Conservation (phyloP, 352 stramenopile species). For the Albugo candida region DNA sequence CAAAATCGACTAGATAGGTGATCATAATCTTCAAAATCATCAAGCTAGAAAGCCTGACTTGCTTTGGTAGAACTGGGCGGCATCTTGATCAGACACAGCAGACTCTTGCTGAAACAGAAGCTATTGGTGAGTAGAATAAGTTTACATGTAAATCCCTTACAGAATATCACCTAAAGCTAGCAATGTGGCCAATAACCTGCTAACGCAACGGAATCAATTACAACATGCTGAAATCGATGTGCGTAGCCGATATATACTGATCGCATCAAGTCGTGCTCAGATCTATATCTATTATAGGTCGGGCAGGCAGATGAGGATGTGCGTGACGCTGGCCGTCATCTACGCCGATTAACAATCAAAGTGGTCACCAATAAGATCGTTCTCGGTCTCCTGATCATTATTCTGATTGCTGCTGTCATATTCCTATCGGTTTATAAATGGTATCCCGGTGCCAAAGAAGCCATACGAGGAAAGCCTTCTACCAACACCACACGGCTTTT, state of each 20-base stretch:
- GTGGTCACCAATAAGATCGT: constrained; percentile 38
- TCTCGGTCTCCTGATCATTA: constrained; percentile 37
- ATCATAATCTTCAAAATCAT: too few relatives aligned
- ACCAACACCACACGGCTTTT: too few relatives aligned
- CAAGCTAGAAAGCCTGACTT: too few relatives aligned
- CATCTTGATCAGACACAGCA: constrained; percentile 51
- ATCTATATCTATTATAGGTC: constrained; percentile 15
- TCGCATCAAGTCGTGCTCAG: background rate
- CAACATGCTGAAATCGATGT: constrained; percentile 41
- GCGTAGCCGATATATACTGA: constrained; percentile 3
- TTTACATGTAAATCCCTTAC: background rate
- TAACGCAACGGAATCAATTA: constrained; percentile 44
- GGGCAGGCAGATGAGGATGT: constrained; percentile 42
- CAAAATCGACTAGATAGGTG: constrained; percentile 24
- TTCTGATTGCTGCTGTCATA: constrained; percentile 25
- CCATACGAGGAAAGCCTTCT: too few relatives aligned
- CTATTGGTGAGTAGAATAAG: constrained; percentile 21
- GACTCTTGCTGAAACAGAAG: constrained; percentile 49
- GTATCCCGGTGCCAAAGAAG: constrained; percentile 33
- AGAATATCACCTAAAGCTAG: constrained; percentile 15
- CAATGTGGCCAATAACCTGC: constrained; percentile 48
- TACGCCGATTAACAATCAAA: constrained; percentile 34
- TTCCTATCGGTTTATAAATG: constrained; percentile 62
- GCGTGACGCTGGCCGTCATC: constrained; percentile 27
- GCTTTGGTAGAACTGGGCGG: constrained; percentile 27